phyloP scores from a whole-genome alignment of 495 filamentous ascomycete species.

The Hypoxylon intermedium region DNA sequence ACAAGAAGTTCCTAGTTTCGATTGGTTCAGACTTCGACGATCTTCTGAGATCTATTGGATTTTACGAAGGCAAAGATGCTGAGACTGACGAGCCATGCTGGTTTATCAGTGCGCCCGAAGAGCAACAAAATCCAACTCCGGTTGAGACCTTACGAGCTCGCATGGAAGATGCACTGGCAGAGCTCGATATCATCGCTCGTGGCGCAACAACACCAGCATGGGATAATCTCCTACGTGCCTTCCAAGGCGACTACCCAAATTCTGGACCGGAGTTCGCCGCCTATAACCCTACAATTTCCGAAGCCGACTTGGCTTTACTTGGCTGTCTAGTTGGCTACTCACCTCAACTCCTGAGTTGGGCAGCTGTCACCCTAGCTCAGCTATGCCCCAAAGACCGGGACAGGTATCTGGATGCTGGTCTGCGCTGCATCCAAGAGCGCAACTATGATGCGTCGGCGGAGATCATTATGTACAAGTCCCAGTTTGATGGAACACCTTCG shows the following conservation, averaged over 20 bases:
- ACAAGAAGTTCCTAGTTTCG: slow-evolving; percentile 74
- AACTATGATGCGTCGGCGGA: slow-evolving; percentile 33
- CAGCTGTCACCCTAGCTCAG: slow-evolving; percentile 33
- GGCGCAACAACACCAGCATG: slow-evolving; percentile 23
- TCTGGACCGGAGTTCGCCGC: neutral
- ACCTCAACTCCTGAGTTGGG: slow-evolving; percentile 38
- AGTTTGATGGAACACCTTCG: slow-evolving; percentile 30
- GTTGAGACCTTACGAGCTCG: slow-evolving; percentile 30
- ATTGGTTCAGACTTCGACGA: slow-evolving; percentile 71
- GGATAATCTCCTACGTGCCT: slow-evolving; percentile 25
- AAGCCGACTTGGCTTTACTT: slow-evolving; percentile 23
- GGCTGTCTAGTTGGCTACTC: slow-evolving; percentile 34
- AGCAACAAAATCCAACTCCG: slow-evolving; percentile 1
- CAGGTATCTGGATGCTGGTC: slow-evolving; percentile 32
- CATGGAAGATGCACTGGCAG: slow-evolving; percentile 34
- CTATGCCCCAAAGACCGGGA: slow-evolving; percentile 34
- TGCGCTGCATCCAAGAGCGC: slow-evolving; percentile 36
- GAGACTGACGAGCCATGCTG: slow-evolving; percentile 38
- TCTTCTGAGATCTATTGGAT: slow-evolving; percentile 70
- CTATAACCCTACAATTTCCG: neutral
- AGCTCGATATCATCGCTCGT: slow-evolving; percentile 25
- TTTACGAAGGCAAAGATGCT: slow-evolving; percentile 47
- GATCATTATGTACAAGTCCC: slow-evolving; percentile 39
- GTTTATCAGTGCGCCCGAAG: slow-evolving; percentile 32
- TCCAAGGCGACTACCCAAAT: slow-evolving; percentile 21